Base-by-base conservation (phyloP, 2,329 filamentous ascomycete genomes). In the Phialophora macrospora region DNA sequence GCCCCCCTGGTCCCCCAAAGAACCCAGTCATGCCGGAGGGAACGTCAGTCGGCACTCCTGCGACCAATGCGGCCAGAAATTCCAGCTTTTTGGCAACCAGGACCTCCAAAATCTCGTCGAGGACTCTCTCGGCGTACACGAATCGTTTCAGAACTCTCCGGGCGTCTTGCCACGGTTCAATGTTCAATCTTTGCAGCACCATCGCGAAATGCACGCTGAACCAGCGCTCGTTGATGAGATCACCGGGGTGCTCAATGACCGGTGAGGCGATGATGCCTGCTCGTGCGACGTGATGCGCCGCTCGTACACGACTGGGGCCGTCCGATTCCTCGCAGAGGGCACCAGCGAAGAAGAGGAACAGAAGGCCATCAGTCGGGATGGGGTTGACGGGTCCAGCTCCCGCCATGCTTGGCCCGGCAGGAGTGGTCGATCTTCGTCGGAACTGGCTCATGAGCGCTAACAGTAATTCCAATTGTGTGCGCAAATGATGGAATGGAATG, bases 141-240 rank as follows among this genome's bases (percentile, higher is more conserved):
- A 62, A 66, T 34, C 55, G 51, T 46, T 62, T 46, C 17, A 66
- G 28, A n/a, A 66, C 44, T 8, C 32, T 26, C 38, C 55, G 52
- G 24, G 55, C 60, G 12, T 30, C 38, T 62, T 66, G 51, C 64
- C 64, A 62, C 9, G 44, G 28, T 14, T 56, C 34, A n/a, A 66
- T 20, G 9, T 55, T 54, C 14, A 63, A 34, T 49, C 46, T 41
- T 30, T 60, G 54, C 24, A 61, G 48, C n/a, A 66, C 48, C 64
- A 66, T 66, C 4, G 59, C 51, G 54, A 66, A 63, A 41, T 66
- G 64, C n/a, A 63, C 60, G 49, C 60, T 59, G 54, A 66, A 66
- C 64, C 64, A 66, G 32, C 59, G 60, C 11, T 44, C 54, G n/a
- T 66, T 54, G 28, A 66, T 51, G 24, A 66, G 46, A 58, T 59